Percentiles rank a stretch among this genome's conserved stretches.
These are phyloP conservation scores for Venturia pyrina DNA, from an alignment of 2,329 filamentous ascomycete species.

Conservation along the genomic window DNA sequence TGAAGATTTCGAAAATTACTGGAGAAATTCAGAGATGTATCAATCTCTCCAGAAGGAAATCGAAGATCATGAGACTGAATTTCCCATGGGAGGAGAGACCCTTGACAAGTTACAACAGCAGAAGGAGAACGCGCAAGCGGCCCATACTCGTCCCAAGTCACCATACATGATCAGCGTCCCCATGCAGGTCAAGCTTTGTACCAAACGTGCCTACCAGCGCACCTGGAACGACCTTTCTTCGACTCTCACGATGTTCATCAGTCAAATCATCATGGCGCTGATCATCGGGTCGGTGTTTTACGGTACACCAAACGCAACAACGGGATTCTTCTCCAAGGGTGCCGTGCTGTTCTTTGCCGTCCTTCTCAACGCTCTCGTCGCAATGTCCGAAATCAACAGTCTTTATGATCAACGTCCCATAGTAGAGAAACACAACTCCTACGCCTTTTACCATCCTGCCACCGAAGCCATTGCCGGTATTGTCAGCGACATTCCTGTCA, in stretches of 20 bases:
- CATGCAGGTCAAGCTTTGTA: conserved; percentile 45
- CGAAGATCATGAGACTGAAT: conserved; percentile 37
- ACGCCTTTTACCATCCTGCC: conserved; percentile 29
- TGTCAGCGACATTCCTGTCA: conserved; percentile 46
- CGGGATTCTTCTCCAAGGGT: conserved; percentile 69
- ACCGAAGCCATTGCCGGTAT: conserved; percentile 45
- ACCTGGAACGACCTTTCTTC: conserved; percentile 43
- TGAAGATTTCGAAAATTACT: conserved; percentile 54
- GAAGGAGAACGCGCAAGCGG: conserved; percentile 47
- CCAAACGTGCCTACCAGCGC: conserved; percentile 41
- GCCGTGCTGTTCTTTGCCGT: conserved; percentile 72
- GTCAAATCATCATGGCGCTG: conserved; percentile 60
- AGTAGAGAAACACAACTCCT: conserved; percentile 62
- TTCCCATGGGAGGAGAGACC: conserved; percentile 32
- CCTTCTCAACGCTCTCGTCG: conserved; percentile 76
- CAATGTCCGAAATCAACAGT: conserved; percentile 65
- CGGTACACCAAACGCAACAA: conserved; percentile 50
- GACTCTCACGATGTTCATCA: conserved; percentile 33
- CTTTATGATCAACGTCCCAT: conserved; percentile 69
- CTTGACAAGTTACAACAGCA: conserved; percentile 36
- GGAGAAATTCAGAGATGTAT: conserved; percentile 39
- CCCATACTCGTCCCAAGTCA: conserved; percentile 54
- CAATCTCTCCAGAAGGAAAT: conserved; percentile 38
- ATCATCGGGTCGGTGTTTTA: conserved; percentile 73
- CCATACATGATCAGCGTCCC: conserved; percentile 69